phyloP scores from a whole-genome alignment of 1,139 yeast species.

The Taphrina sp. region DNA sequence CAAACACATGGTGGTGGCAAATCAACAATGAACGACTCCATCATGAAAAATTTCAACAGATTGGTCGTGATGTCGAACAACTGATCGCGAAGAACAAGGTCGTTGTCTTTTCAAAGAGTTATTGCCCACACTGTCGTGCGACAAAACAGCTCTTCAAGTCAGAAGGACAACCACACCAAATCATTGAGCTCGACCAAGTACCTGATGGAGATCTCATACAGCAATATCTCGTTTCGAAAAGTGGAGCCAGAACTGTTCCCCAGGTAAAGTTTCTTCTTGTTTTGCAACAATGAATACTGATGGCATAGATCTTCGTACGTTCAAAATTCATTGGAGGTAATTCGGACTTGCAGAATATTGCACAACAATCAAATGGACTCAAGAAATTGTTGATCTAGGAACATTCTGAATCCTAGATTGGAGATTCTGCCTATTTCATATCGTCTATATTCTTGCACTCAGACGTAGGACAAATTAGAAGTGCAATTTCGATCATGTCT shows the following conservation, averaged over 20 bases:
- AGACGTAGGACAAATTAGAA: too few relatives aligned
- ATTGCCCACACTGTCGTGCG: conserved; percentile 23
- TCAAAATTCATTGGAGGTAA: conserved; percentile 23
- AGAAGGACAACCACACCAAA: background rate
- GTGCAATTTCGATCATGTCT: too few relatives aligned
- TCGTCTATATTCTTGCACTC: too few relatives aligned
- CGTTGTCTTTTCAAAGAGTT: conserved; percentile 18
- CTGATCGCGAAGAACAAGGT: conserved; percentile 11
- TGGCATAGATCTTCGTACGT: conserved; percentile 5
- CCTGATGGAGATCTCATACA: conserved; percentile 13
- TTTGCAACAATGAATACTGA: background rate
- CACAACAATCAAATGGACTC: conserved; percentile 1
- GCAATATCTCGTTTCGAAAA: conserved; percentile 3
- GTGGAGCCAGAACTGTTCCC: conserved; percentile 22
- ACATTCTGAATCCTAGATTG: too few relatives aligned
- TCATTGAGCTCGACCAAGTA: conserved; percentile 21
- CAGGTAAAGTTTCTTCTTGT: conserved; percentile 1
- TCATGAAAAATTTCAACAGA: conserved; percentile 9
- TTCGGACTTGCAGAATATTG: conserved; percentile 34
- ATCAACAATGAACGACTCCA: conserved; percentile 40
- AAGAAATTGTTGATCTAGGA: background rate
- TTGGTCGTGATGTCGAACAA: background rate
- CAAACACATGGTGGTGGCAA: conserved; percentile 46
- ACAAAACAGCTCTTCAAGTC: conserved; percentile 4
- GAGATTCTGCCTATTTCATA: background rate